Conservation (phyloP, 345 rosid species). For the Syzygium grande region DNA sequence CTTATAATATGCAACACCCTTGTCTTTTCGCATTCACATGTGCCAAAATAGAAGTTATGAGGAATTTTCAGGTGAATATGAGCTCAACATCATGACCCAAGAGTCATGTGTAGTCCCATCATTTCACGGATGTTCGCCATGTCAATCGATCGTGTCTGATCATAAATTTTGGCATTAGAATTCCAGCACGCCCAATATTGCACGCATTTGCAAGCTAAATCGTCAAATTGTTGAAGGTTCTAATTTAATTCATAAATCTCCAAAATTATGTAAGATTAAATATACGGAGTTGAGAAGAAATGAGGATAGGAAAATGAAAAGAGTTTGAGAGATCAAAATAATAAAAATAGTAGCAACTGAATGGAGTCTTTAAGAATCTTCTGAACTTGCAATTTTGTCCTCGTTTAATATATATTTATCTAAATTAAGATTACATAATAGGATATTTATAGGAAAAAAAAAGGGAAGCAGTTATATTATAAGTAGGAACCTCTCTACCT, state of each 20-base stretch:
- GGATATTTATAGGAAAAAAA: not conserved
- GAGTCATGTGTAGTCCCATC: no score
- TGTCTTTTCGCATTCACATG: not conserved
- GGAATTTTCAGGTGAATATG: not conserved
- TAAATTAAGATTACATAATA: not conserved
- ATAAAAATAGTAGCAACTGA: not conserved
- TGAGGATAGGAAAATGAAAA: not conserved
- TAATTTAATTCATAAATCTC: not conserved
- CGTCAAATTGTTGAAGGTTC: not conserved
- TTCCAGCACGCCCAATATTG: not conserved
- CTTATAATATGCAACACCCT: not conserved
- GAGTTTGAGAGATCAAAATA: not conserved
- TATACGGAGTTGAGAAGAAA: not conserved
- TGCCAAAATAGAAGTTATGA: not conserved
- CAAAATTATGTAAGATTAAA: not conserved
- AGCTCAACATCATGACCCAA: not conserved
- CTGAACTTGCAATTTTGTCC: not conserved
- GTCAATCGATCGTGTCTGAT: no score
- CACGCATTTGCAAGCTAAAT: not conserved
- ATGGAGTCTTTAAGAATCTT: not conserved
- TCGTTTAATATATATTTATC: not conserved
- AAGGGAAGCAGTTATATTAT: not conserved
- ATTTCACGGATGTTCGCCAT: no score
- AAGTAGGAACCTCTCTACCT: not conserved
- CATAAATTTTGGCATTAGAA: no score